Evolutionary conservation across 371 early-diverging fungal genomes (phyloP).

Genomic region (Actinomucor elegans): DNA sequence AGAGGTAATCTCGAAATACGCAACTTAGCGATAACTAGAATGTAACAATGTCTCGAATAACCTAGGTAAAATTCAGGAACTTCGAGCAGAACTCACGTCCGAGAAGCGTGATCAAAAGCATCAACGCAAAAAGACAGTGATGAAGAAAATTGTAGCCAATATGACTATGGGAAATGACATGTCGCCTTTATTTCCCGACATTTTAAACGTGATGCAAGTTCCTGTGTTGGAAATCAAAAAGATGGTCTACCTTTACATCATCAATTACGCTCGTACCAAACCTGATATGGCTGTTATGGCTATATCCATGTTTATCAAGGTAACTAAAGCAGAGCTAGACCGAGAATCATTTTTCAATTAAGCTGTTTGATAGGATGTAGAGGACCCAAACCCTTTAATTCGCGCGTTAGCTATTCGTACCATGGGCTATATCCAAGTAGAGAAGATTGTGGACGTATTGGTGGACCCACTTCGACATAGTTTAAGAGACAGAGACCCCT

Average conservation of each 20-base stretch:
- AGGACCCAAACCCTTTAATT: constrained; percentile 89
- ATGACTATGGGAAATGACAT: constrained; percentile 99
- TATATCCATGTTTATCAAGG: constrained; percentile 70
- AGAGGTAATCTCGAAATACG: too few species aligned
- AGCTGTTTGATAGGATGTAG: constrained; percentile 55
- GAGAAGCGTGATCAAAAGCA: constrained; percentile 91
- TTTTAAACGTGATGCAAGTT: constrained; percentile 58
- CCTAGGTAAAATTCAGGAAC: constrained; percentile 95
- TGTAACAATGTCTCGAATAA: too few species aligned
- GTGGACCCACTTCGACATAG: constrained; percentile 80
- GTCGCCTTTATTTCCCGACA: constrained; percentile 81
- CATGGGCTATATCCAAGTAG: constrained; percentile 92
- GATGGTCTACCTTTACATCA: constrained; percentile 90
- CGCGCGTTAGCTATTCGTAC: constrained; percentile 91
- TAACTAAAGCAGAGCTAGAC: constrained; percentile 9
- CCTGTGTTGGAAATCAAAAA: constrained; percentile 74
- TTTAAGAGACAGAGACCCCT: constrained; percentile 77
- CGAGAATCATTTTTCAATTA: constrained; percentile 15
- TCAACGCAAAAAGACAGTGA: constrained; percentile 82
- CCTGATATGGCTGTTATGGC: constrained; percentile 91
- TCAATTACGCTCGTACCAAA: constrained; percentile 83
- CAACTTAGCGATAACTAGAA: too few species aligned
- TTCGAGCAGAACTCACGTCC: constrained; percentile 85
- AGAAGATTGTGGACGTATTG: constrained; percentile 81
- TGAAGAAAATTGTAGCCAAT: constrained; percentile 96